Evolutionary conservation across 2,329 filamentous ascomycete genomes (phyloP), one percentile per base, ranked within the genome.

Genomic region (Fusarium mangiferae): DNA sequence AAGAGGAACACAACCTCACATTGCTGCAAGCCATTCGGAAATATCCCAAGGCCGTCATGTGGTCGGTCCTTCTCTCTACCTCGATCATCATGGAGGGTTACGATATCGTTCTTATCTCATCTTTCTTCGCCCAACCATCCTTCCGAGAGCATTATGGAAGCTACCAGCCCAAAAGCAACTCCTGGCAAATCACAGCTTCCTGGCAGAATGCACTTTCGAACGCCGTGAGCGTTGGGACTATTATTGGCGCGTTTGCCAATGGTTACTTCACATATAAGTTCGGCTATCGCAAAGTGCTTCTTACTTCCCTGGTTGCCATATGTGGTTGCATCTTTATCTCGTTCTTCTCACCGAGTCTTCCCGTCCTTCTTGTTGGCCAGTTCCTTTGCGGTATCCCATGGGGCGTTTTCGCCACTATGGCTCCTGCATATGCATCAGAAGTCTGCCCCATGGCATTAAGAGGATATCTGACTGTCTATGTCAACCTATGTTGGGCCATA

Each of bases 201-300:
- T 69, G 66, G 66, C 66, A 69, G 33, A 69, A 69, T 24, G 66
- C 46, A 35, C 65, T 69, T 14, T 63, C 65, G 17, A 69, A 69
- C 24, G 65, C 66, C 24, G 65, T 69, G 38, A 69, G 66, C 18
- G 66, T 68, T 24, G 63, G 63, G 6, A 68, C 65, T 9, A 68
- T 78, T 13, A 69, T 78, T 8, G 76, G 76, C 28, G 70, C 68
- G 26, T 70, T 75, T 58, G 67, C 75, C 65, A 78, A 78, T n/a
- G 76, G 76, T 17, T 77, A 64, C 59, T 74, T 73, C 6, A 75
- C 75, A 3, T 63, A 70, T 7, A 66, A 66, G 11, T 72, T 69
- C 39, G 76, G 76, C 13, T 78, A 77, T 46, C 68, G 87, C 20
- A 87, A 86, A 77, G 90, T 88, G 12, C 85, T 91, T 75, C 22